Conservation (phyloP, 169 alveolate species). For the Amoebophrya sp. region DNA sequence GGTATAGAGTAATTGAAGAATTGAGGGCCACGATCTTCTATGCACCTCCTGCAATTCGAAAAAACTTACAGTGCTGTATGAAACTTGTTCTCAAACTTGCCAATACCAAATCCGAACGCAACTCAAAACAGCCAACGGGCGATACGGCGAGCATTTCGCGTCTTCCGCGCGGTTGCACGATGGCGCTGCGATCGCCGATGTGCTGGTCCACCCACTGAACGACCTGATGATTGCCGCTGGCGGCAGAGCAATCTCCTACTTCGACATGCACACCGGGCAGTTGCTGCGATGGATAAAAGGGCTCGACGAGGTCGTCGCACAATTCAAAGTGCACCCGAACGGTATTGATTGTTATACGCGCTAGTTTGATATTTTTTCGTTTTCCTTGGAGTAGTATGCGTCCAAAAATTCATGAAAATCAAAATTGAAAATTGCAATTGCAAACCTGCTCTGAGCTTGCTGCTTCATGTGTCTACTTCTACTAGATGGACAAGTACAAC, state of each 20-base stretch:
- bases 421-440: too few species aligned
- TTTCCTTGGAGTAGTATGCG: too few species aligned
- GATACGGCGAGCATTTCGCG: not conserved
- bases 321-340: slow-evolving; percentile 3
- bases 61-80: too few species aligned
- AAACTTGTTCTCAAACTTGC: not conserved
- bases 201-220: not conserved
- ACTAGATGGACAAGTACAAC: too few species aligned
- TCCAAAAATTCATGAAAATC: too few species aligned
- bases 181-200: not conserved
- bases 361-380: too few species aligned
- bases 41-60: too few species aligned
- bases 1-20: not conserved
- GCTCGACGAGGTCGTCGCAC: not conserved
- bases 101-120: not conserved
- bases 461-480: too few species aligned
- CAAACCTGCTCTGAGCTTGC: too few species aligned
- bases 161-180: not conserved
- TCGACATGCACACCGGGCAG: not conserved
- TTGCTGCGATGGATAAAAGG: not conserved
- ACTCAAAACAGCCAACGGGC: not conserved
- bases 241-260: not conserved
- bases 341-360: too few species aligned
- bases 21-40: too few species aligned
- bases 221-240: not conserved